Evolutionary conservation across 306 rosid genomes (phyloP).

Genomic region (Senna tora): DNA sequence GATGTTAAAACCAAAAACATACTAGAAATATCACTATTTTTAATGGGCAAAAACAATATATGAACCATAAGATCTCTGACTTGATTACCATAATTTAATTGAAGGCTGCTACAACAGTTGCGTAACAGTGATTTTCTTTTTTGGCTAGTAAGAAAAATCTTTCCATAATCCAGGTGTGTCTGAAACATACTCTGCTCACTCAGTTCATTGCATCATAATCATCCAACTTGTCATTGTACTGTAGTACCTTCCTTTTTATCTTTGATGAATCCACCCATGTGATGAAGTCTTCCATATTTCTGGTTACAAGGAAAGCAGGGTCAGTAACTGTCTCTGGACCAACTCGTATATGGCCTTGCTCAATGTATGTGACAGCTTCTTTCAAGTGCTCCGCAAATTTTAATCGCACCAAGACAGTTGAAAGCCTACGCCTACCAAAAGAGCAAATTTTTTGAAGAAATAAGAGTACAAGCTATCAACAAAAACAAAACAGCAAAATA

Average conservation of each 20-base stretch:
- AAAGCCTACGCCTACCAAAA: slow-evolving; percentile 71
- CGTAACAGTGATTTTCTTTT: too few relatives aligned
- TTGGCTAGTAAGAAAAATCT: too few relatives aligned
- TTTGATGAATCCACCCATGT: slow-evolving; percentile 95
- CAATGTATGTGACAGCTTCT: slow-evolving; percentile 87
- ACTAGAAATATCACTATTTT: too few relatives aligned
- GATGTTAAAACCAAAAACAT: too few relatives aligned
- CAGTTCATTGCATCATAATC: slow-evolving; percentile 83
- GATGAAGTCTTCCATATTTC: slow-evolving; percentile 90
- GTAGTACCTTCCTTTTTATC: slow-evolving; percentile 78
- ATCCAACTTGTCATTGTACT: slow-evolving; percentile 87
- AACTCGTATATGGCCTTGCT: slow-evolving; percentile 87
- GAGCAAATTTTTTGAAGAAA: neutral
- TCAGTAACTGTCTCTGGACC: slow-evolving; percentile 88
- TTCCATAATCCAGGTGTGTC: too few relatives aligned
- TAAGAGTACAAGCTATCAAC: neutral
- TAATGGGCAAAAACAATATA: too few relatives aligned
- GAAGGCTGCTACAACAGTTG: too few relatives aligned
- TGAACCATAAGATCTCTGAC: too few relatives aligned
- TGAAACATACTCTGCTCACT: neutral
- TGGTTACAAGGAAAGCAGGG: slow-evolving; percentile 87
- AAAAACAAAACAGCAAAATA: neutral
- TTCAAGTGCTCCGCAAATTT: slow-evolving; percentile 82
- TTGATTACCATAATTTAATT: too few relatives aligned
- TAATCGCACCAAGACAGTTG: slow-evolving; percentile 75